Base-by-base conservation (phyloP, 2,329 filamentous ascomycete species). In the Ascochyta rabiei region DNA sequence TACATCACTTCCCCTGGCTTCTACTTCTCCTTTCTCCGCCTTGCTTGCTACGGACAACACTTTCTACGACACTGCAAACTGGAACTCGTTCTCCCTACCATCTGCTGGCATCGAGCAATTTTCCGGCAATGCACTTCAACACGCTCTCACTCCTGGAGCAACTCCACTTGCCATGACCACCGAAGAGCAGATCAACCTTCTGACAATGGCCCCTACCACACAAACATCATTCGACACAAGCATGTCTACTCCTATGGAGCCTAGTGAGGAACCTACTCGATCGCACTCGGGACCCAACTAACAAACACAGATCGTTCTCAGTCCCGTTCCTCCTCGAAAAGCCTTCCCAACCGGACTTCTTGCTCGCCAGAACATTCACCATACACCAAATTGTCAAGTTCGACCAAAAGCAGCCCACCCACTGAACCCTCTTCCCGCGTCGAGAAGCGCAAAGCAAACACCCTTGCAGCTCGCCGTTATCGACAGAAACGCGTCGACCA, bases 401-500 rank as follows among this genome's bases (percentile, higher is more conserved):
- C 48, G 7, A 53, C 64, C 21, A 70, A 70, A 57, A 60, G 45
- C 51, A 63, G 53, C 38, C 56, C 62, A 16, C 54, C 61, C n/a
- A 57, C 57, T 7, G 52, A 57, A 41, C 74, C 63, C 16, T 47
- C 60, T 57, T 65, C 67, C 24, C 66, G 67, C 30, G 52, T 75
- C 42, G 71, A 74, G 54, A 89, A 89, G 72, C 85, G 88, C 24
- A 83, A 84, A 57, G 82, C 84, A 57, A 90, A 90, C 72, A 90
- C 87, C 13, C 80, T 89, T 57, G 87, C 88, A n/a, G 88, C 88
- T 26, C 82, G 86, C 57, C 86, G 87, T 57, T 90, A 89, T 69
- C 84, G 88, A 23, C 87, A 90, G 70, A 88, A 88, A 71, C 84
- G 86, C 40, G 80, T 89, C 30, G 87, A 90, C 63, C 84, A 86